phyloP scores from a whole-genome alignment of 805 yeast species.

The Saccharomycopsis oosterbeekiorum region DNA sequence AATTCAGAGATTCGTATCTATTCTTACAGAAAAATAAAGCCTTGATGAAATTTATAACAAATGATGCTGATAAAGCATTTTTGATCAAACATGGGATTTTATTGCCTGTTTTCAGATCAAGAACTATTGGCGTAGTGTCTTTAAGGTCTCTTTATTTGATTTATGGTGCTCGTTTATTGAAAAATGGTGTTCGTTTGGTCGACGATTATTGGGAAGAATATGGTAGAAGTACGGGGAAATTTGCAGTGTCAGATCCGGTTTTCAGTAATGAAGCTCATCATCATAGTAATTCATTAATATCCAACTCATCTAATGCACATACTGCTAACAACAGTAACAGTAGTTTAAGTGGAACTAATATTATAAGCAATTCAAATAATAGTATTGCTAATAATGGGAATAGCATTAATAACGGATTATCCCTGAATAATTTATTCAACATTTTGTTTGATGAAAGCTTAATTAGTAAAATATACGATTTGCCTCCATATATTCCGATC shows the following conservation, averaged over 20 bases:
- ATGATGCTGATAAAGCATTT: slow-evolving; percentile 16
- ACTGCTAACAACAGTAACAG: not conserved
- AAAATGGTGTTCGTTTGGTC: slow-evolving; percentile 36
- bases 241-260: slow-evolving; percentile 37
- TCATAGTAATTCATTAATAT: not conserved
- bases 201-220: slow-evolving; percentile 51
- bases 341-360: not conserved
- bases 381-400: not conserved
- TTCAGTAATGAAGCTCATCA: slow-evolving; percentile 11
- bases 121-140: slow-evolving; percentile 25
- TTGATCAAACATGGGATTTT: slow-evolving; percentile 15
- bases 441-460: not conserved
- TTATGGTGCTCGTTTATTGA: slow-evolving; percentile 42
- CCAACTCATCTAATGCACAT: not conserved
- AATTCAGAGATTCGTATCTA: slow-evolving; percentile 16
- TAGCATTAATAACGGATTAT: not conserved
- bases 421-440: not conserved
- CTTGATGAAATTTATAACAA: slow-evolving; percentile 13
- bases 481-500: slow-evolving; percentile 4
- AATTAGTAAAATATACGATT: not conserved
- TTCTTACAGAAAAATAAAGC: slow-evolving; percentile 16
- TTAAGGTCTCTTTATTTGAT: slow-evolving; percentile 37
- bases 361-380: not conserved
- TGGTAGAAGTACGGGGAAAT: slow-evolving; percentile 31
- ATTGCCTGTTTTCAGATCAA: slow-evolving; percentile 14